Evolutionary conservation across 139 green algal species (phyloP).

Genomic region (Trebouxia sp.): DNA sequence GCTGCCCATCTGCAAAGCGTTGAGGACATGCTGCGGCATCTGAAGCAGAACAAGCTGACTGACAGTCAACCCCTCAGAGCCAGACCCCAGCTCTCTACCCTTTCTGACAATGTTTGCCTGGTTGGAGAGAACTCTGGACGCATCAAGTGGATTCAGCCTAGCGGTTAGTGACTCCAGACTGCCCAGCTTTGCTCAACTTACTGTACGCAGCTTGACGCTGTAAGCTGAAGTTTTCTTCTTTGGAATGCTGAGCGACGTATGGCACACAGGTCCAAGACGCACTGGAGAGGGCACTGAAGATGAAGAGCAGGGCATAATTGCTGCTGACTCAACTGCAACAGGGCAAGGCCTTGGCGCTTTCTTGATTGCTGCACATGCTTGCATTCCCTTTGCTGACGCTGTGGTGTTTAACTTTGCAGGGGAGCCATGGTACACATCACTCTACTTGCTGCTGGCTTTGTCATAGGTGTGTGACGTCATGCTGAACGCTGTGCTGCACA

Average conservation of each 20-base stretch:
- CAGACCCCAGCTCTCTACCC: neutral
- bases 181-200: neutral
- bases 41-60: constrained; percentile 29
- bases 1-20: constrained; percentile 9
- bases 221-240: too few relatives aligned
- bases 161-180: constrained; percentile 47
- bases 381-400: neutral
- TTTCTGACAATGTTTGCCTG: constrained; percentile 30
- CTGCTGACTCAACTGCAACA: constrained; percentile 46
- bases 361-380: neutral
- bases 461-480: constrained; percentile 63
- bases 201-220: neutral
- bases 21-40: constrained; percentile 22
- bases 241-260: neutral
- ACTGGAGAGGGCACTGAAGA: constrained; percentile 82
- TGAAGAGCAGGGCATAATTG: constrained; percentile 80
- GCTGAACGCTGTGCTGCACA: too few relatives aligned
- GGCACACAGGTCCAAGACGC: constrained; percentile 61
- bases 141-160: constrained; percentile 68
- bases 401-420: constrained; percentile 17
- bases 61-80: constrained; percentile 1
- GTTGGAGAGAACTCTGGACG: constrained; percentile 32
- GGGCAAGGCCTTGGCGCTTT: constrained; percentile 42
- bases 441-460: constrained; percentile 88
- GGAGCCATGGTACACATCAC: constrained; percentile 74